Evolutionary conservation across 345 rosid species (phyloP).

Genomic region (Turritis glabra): DNA sequence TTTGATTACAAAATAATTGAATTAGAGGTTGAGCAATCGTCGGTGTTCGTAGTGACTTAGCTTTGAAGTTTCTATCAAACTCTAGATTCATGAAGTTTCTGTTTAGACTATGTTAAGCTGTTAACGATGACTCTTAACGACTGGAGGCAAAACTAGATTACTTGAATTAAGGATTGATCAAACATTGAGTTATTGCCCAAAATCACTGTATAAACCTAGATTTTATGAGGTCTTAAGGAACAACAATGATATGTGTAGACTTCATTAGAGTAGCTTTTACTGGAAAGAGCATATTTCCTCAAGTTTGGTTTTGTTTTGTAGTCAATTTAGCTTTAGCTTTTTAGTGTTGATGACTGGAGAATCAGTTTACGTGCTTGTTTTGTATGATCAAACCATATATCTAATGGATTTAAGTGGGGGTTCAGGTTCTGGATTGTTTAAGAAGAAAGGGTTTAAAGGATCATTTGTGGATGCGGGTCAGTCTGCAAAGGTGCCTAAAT

Average conservation of each 20-base stretch:
- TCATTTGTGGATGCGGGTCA: conserved; percentile 84
- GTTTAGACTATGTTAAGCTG: not conserved
- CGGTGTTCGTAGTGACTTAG: not conserved
- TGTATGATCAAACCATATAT: not conserved
- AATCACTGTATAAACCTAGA: not conserved
- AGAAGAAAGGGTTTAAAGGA: conserved; percentile 78
- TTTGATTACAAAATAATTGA: not conserved
- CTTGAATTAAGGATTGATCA: conserved; percentile 7
- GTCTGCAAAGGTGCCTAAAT: conserved; percentile 69
- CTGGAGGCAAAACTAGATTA: not conserved
- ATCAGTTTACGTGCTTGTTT: not conserved
- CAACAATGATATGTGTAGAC: not conserved
- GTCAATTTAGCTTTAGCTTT: not conserved
- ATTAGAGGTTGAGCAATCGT: not conserved
- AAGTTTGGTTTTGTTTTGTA: not conserved
- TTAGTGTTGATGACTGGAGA: conserved; percentile 7
- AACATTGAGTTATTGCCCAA: not conserved
- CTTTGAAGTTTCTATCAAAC: conserved; percentile 1
- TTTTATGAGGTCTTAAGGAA: not conserved
- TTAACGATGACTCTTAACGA: not conserved
- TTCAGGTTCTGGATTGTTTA: conserved; percentile 82
- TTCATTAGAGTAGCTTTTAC: conserved; percentile 10
- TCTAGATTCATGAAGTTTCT: not conserved
- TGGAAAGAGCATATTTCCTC: not conserved
- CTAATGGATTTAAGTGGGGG: conserved; percentile 11